Conservation (phyloP, 805 yeast species). For the Myxozyma kluyveri region DNA sequence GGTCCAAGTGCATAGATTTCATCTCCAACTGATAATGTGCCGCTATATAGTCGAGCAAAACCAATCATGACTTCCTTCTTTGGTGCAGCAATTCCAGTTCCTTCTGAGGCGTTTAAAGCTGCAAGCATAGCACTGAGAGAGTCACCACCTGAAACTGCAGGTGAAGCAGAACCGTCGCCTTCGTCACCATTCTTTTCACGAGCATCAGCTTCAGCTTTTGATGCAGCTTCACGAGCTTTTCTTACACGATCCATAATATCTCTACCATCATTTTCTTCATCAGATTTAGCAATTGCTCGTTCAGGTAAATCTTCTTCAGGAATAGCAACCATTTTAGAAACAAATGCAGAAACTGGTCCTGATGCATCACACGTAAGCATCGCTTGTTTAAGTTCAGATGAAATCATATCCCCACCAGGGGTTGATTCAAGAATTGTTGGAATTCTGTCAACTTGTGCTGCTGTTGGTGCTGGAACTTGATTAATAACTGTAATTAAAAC, state of each 20-base stretch:
- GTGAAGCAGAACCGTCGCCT: slow-evolving; percentile 33
- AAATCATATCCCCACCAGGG: slow-evolving; percentile 51
- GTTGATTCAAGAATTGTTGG: slow-evolving; percentile 62
- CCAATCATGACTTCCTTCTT: slow-evolving; percentile 71
- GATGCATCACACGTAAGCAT: slow-evolving; percentile 66
- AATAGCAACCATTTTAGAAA: slow-evolving; percentile 83
- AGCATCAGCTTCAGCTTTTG: slow-evolving; percentile 47
- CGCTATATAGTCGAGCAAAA: slow-evolving; percentile 85
- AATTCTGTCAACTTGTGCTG: slow-evolving; percentile 70
- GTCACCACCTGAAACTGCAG: slow-evolving; percentile 26
- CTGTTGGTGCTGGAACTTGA: slow-evolving; percentile 75
- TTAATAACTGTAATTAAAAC: slow-evolving; percentile 80
- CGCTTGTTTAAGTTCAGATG: slow-evolving; percentile 49
- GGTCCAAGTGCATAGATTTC: slow-evolving; percentile 79
- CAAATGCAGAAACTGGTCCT: slow-evolving; percentile 71
- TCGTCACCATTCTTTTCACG: slow-evolving; percentile 22
- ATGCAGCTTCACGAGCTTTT: slow-evolving; percentile 64
- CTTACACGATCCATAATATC: slow-evolving; percentile 63
- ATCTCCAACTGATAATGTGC: slow-evolving; percentile 73
- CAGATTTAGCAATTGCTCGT: slow-evolving; percentile 32
- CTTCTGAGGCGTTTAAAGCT: slow-evolving; percentile 22
- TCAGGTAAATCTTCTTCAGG: slow-evolving; percentile 78
- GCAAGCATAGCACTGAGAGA: slow-evolving; percentile 29
- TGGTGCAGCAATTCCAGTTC: slow-evolving; percentile 24
- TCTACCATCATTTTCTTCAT: slow-evolving; percentile 35